Conservation (phyloP, 768 basidiomycete genomes). For the Leccinum truebloodii region DNA sequence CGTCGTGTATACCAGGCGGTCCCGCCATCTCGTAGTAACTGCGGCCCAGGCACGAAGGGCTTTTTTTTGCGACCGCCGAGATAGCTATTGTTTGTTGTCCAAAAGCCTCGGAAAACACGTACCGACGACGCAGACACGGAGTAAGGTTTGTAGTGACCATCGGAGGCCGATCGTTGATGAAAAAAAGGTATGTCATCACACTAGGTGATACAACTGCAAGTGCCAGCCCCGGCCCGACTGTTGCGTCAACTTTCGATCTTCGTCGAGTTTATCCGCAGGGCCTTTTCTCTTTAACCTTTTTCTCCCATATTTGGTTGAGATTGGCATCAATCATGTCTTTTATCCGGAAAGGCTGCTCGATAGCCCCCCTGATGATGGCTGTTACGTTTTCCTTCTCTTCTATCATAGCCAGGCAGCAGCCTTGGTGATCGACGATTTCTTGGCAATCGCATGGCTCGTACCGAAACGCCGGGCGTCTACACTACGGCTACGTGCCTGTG, state of each 20-base stretch:
- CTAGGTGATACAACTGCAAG: no score
- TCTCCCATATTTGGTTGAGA: neutral
- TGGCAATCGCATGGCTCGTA: neutral
- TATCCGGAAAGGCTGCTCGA: neutral
- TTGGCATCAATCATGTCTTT: neutral
- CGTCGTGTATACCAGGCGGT: no score
- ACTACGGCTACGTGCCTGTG: neutral
- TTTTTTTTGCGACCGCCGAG: neutral
- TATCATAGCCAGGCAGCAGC: neutral
- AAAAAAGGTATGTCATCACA: neutral
- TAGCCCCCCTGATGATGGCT: neutral
- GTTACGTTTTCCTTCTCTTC: neutral
- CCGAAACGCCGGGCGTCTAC: neutral
- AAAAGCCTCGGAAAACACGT: neutral
- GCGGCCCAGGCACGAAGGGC: neutral
- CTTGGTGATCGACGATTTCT: neutral
- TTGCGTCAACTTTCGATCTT: neutral
- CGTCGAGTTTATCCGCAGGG: neutral
- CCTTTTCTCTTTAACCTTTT: neutral
- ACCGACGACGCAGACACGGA: neutral
- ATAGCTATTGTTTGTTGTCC: neutral
- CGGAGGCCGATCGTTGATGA: neutral
- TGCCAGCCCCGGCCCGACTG: neutral
- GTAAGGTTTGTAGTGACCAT: neutral
- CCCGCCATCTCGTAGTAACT: neutral